These are phyloP conservation scores for Colletotrichum neosansevieriae DNA, from an alignment of 2,329 filamentous ascomycete species.

Conservation along the genomic window DNA sequence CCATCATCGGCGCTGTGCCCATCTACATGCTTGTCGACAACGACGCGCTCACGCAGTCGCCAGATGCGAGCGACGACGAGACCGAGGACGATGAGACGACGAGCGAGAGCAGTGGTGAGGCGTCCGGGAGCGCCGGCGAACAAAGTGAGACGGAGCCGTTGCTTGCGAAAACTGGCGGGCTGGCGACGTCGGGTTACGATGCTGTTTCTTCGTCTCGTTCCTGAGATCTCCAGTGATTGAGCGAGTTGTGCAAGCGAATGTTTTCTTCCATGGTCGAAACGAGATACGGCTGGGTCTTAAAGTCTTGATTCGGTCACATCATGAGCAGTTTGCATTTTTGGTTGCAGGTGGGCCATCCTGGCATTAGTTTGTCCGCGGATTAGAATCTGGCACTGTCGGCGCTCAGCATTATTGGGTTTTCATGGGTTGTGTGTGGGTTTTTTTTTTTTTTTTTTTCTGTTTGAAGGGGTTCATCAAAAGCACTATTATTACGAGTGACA, in stretches of 20 bases:
- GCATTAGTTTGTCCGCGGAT: background rate
- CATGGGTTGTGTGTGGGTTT: too few relatives aligned
- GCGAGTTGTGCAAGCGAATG: background rate
- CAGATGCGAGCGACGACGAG: conserved; percentile 50
- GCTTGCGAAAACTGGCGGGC: conserved; percentile 15
- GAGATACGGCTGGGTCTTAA: background rate
- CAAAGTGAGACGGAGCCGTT: conserved; percentile 23
- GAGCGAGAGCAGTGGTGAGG: conserved; percentile 13
- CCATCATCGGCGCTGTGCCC: conserved; percentile 75
- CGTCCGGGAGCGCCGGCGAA: conserved; percentile 12
- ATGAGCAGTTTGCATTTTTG: background rate
- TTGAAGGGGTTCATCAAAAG: too few relatives aligned
- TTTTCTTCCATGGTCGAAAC: background rate
- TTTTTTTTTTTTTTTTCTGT: too few relatives aligned
- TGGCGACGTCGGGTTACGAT: conserved; percentile 16
- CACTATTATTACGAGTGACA: too few relatives aligned
- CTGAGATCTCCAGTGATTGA: background rate
- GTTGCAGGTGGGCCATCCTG: background rate
- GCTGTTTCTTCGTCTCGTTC: conserved; percentile 23
- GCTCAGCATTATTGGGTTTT: conserved; percentile 5
- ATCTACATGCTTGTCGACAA: conserved; percentile 81
- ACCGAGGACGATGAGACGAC: conserved; percentile 44
- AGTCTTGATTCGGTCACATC: background rate
- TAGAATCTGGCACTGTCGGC: conserved; percentile 11
- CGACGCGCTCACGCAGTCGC: conserved; percentile 68